Conservation (phyloP, 768 basidiomycete species). For the Calocybe gangraenosa region DNA sequence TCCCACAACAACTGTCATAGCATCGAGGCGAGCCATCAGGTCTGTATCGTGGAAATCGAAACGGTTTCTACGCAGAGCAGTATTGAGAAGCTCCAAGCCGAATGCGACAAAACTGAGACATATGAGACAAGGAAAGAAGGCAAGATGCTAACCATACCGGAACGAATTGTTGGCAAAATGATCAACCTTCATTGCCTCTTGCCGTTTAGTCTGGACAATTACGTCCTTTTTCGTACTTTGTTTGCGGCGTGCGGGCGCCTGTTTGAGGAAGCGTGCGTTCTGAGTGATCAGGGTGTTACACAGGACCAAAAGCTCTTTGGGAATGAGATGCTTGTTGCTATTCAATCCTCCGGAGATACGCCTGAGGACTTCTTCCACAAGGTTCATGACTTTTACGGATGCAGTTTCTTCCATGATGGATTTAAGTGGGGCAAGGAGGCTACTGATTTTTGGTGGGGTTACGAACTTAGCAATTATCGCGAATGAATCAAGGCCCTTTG, state of each 20-base stretch:
- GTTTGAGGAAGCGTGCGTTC: conserved; percentile 82
- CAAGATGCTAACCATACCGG: conserved; percentile 46
- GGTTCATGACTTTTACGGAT: conserved; percentile 71
- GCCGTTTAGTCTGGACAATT: conserved; percentile 77
- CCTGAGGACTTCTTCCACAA: conserved; percentile 85
- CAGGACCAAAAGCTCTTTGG: conserved; percentile 69
- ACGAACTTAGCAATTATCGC: conserved; percentile 74
- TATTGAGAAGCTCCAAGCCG: conserved; percentile 87
- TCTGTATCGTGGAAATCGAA: conserved; percentile 78
- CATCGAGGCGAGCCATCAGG: conserved; percentile 79
- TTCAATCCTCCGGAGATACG: conserved; percentile 84
- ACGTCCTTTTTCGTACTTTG: conserved; percentile 45
- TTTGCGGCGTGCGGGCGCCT: conserved; percentile 38
- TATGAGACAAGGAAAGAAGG: conserved; percentile 4
- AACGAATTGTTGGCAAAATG: conserved; percentile 86
- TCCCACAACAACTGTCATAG: conserved; percentile 83
- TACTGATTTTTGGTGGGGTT: conserved; percentile 72
- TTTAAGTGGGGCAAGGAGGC: conserved; percentile 72
- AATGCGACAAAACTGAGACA: conserved; percentile 75
- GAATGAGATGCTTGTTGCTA: conserved; percentile 66
- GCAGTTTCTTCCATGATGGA: conserved; percentile 85
- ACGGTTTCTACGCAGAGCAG: conserved; percentile 78
- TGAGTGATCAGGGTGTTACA: conserved; percentile 90
- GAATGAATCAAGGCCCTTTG: conserved; percentile 86
- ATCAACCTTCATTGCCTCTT: conserved; percentile 47